Evolutionary conservation across 192 early-diverging fungal genomes (phyloP).

Genomic region (Martensiomyces pterosporus): DNA sequence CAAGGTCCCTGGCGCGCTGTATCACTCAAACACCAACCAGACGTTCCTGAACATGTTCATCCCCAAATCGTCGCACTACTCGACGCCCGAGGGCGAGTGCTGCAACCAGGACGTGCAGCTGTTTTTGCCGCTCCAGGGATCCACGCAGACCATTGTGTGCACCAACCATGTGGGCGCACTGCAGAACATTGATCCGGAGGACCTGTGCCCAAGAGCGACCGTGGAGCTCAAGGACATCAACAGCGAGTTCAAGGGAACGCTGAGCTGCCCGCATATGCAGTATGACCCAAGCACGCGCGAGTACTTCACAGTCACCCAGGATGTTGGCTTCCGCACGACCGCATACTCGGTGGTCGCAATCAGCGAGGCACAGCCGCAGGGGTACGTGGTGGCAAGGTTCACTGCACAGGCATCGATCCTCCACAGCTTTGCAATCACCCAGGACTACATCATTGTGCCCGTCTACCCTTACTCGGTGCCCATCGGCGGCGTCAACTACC

Average conservation of each 20-base stretch:
- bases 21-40: slow-evolving; percentile 65
- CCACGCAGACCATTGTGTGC: slow-evolving; percentile 60
- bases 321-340: slow-evolving; percentile 64
- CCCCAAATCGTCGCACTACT: slow-evolving; percentile 51
- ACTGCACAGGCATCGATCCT: slow-evolving; percentile 63
- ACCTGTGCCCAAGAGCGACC: slow-evolving; percentile 58
- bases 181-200: slow-evolving; percentile 64
- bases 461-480: slow-evolving; percentile 60
- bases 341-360: slow-evolving; percentile 65
- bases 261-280: slow-evolving; percentile 65
- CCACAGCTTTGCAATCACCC: slow-evolving; percentile 74
- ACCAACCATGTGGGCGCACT: slow-evolving; percentile 67
- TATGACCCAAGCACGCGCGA: slow-evolving; percentile 67
- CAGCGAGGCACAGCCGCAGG: slow-evolving; percentile 58
- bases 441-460: slow-evolving; percentile 67
- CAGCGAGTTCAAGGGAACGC: slow-evolving; percentile 57
- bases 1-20: slow-evolving; percentile 61
- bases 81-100: slow-evolving; percentile 62
- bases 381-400: slow-evolving; percentile 59
- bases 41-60: slow-evolving; percentile 63
- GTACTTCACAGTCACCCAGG: slow-evolving; percentile 71
- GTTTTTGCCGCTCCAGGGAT: slow-evolving; percentile 57
- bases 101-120: slow-evolving; percentile 60
- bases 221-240: slow-evolving; percentile 62
- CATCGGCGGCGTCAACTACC: slow-evolving; percentile 60